phyloP scores from a whole-genome alignment of 1,284 basidiomycete genomes.

The Leucoagaricus sp. region DNA sequence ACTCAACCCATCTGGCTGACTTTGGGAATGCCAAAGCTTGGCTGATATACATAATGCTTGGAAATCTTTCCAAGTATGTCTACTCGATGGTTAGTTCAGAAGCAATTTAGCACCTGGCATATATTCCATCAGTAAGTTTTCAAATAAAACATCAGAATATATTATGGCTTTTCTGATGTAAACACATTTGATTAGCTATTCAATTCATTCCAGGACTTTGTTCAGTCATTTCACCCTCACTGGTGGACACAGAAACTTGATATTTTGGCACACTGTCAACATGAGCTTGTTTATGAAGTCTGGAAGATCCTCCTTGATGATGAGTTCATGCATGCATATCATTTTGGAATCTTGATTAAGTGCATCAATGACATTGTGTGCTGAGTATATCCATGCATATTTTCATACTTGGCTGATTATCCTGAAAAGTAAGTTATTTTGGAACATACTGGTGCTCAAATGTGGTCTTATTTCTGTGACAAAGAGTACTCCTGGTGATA shows the following conservation, averaged over 20 bases:
- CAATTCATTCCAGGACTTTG: background rate
- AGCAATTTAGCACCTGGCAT: conserved; percentile 23
- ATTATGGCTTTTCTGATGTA: background rate
- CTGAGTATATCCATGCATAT: conserved; percentile 32
- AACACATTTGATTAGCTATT: background rate
- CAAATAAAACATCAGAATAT: background rate
- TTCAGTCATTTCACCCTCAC: background rate
- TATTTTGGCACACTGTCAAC: conserved; percentile 29
- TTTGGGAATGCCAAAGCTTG: conserved; percentile 30
- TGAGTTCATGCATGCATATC: conserved; percentile 31
- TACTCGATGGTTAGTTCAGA: conserved; percentile 21
- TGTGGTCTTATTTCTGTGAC: background rate
- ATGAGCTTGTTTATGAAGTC: conserved; percentile 35
- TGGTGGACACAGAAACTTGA: conserved; percentile 16
- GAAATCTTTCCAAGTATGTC: conserved; percentile 32
- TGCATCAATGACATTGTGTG: conserved; percentile 33
- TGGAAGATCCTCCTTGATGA: conserved; percentile 27
- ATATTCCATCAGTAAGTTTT: conserved; percentile 19
- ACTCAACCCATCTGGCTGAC: conserved; percentile 35
- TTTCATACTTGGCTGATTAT: conserved; percentile 42
- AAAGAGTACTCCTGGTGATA: conserved; percentile 30
- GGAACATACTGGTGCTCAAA: conserved; percentile 8
- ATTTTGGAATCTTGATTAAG: conserved; percentile 32
- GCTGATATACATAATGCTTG: conserved; percentile 31
- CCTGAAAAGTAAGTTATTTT: conserved; percentile 37